These are phyloP conservation scores for Pseudozyma sp. DNA, from an alignment of 1,284 basidiomycete genomes.

Conservation along the genomic window DNA sequence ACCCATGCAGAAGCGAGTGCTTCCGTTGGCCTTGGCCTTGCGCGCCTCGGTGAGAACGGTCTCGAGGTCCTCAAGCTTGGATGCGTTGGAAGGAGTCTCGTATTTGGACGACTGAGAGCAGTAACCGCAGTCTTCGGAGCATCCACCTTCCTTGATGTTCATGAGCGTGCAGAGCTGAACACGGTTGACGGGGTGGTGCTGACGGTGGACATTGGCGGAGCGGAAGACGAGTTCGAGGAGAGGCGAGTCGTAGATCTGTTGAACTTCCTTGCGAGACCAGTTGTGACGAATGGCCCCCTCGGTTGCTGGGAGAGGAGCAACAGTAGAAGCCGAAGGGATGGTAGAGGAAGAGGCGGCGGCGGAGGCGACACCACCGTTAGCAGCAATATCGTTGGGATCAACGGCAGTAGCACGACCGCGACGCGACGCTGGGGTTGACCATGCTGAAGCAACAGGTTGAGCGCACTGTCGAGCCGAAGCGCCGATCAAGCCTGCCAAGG, in stretches of 20 bases:
- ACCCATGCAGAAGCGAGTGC: slow-evolving; percentile 98
- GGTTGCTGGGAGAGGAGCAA: slow-evolving; percentile 4
- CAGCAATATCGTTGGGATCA: slow-evolving; percentile 39
- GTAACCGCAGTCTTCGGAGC: slow-evolving; percentile 97
- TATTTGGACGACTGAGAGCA: slow-evolving; percentile 96
- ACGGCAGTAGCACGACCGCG: slow-evolving; percentile 51
- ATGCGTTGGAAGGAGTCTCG: slow-evolving; percentile 87
- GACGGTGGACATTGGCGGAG: slow-evolving; percentile 78
- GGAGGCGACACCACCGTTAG: slow-evolving; percentile 17
- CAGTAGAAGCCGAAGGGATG: slow-evolving; percentile 1
- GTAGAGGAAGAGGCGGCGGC: slow-evolving; percentile 16
- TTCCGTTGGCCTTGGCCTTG: slow-evolving; percentile 93
- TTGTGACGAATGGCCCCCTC: slow-evolving; percentile 51
- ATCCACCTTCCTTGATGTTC: slow-evolving; percentile 95
- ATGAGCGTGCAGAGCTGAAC: slow-evolving; percentile 97
- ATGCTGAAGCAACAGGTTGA: slow-evolving; percentile 17
- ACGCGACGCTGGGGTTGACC: slow-evolving; percentile 23
- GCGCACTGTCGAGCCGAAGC: slow-evolving; percentile 28
- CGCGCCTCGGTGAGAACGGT: slow-evolving; percentile 82
- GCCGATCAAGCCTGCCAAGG: slow-evolving; percentile 23
- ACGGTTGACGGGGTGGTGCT: slow-evolving; percentile 86
- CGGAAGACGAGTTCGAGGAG: slow-evolving; percentile 67
- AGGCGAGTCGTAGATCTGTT: slow-evolving; percentile 64
- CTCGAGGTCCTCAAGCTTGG: slow-evolving; percentile 87
- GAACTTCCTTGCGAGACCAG: slow-evolving; percentile 63